phyloP scores from a whole-genome alignment of 1,139 yeast genomes.

The Scheffersomyces cryptocercus region DNA sequence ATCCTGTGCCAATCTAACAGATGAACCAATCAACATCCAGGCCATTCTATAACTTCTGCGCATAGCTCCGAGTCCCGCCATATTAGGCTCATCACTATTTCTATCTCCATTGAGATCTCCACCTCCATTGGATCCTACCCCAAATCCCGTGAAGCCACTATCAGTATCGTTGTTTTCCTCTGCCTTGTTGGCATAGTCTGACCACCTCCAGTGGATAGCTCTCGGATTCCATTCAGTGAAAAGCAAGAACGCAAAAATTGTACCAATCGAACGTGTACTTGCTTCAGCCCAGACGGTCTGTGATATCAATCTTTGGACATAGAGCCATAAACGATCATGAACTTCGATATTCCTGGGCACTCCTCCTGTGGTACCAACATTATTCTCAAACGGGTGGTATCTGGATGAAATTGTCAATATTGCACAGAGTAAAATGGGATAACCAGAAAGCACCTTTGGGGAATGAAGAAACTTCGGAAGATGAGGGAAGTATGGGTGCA shows the following conservation, averaged over 20 bases:
- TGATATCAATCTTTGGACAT: constrained; percentile 78
- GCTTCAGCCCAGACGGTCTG: constrained; percentile 96
- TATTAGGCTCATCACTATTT: constrained; percentile 41
- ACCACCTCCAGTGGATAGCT: constrained; percentile 88
- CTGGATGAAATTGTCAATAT: constrained; percentile 78
- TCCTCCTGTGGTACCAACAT: constrained; percentile 27
- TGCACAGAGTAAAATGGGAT: constrained; percentile 80
- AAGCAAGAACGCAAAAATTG: constrained; percentile 79
- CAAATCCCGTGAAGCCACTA: constrained; percentile 7
- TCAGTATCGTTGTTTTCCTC: constrained; percentile 30
- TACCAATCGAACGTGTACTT: constrained; percentile 82
- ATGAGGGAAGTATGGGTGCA: constrained; percentile 91
- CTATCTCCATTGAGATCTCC: constrained; percentile 2
- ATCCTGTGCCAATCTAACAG: constrained; percentile 84
- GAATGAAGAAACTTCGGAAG: constrained; percentile 74
- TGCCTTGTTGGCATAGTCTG: constrained; percentile 77
- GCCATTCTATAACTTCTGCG: constrained; percentile 87
- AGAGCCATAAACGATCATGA: constrained; percentile 81
- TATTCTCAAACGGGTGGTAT: constrained; percentile 58
- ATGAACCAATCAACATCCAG: constrained; percentile 90
- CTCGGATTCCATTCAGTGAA: constrained; percentile 96
- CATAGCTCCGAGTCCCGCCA: constrained; percentile 83
- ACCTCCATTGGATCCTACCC: not conserved
- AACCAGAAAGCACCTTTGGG: constrained; percentile 66
- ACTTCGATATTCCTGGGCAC: constrained; percentile 56